Base-by-base conservation (phyloP, 495 filamentous ascomycete genomes). In the Apiosordaria backusii region DNA sequence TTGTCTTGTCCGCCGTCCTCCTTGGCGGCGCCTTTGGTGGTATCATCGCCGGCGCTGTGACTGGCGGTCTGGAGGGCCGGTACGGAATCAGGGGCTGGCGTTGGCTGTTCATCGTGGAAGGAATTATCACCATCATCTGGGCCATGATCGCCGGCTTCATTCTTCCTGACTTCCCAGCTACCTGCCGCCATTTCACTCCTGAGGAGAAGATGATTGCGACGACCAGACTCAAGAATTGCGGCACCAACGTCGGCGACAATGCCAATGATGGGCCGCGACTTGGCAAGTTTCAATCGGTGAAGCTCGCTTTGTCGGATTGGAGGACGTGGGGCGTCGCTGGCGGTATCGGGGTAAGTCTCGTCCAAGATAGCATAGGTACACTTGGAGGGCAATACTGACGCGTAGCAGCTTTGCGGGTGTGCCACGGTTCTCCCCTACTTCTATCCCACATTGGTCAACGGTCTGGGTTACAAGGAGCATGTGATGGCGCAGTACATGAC, bases 1-100 rank as follows among this genome's bases (percentile, higher is more conserved):
- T 87, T 4, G 87, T 86, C 76, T 88, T 86, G 76, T 82, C 80
- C 50, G 81, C 85, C 0, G 78, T 80, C 16, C 83, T 86, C 67
- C 60, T 88, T 10, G 84, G 84, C 18, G 87, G 88, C 26, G 85
- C 84, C 21, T 85, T 90, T 70, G 84, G 87, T 53, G 86, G 87
- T 13, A 69, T 80, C 67, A 72, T 77, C 71, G 54, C 67, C 40
- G 45, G 61, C 25, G 59, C 61, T 63, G 86, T 79, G 4, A 81
- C 89, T 50, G 80, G 79, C 1, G 75, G 83, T 18, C 84, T 91
- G 69, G 79, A 77, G 45, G 85, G 84, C 6, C 71, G 82, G 15
- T 75, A 71, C 6, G 83, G 85, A 18, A 83, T 80, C 21, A 53
- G 68, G 1, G 79, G 72, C 5, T 82, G 76, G 82, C 71, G 78